Percentiles rank a stretch among this genome's conserved stretches.
Evolutionary conservation across 192 early-diverging fungal genomes (phyloP).

Genomic region (Pilobolus umbonatus): DNA sequence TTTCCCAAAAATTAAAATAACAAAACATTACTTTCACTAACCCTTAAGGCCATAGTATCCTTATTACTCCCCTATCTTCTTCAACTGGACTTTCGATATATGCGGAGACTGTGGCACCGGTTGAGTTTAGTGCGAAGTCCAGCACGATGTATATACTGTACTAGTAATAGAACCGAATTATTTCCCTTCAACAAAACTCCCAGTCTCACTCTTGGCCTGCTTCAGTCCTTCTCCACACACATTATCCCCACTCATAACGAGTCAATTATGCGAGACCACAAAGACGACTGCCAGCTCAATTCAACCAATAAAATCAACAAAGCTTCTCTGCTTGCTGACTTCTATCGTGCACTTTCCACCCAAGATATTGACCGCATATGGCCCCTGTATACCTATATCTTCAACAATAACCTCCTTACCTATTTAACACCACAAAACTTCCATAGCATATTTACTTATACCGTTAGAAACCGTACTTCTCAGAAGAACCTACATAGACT

Average conservation of each 20-base stretch:
- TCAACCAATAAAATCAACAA: not conserved
- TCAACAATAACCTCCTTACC: slow-evolving; percentile 6
- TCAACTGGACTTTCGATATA: too few species aligned
- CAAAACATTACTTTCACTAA: too few species aligned
- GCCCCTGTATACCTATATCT: slow-evolving; percentile 26
- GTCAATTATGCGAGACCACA: too few species aligned
- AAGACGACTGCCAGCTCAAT: too few species aligned
- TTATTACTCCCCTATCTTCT: too few species aligned
- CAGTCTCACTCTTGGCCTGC: not conserved
- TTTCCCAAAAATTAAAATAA: too few species aligned
- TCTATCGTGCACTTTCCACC: slow-evolving; percentile 24
- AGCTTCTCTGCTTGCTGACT: slow-evolving; percentile 8
- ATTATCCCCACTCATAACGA: too few species aligned
- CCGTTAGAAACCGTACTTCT: slow-evolving; percentile 10
- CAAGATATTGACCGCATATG: slow-evolving; percentile 32
- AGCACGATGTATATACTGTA: slow-evolving; percentile 12
- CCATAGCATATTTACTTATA: slow-evolving; percentile 20
- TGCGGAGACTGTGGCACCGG: slow-evolving; percentile 13
- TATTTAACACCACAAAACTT: slow-evolving; percentile 24
- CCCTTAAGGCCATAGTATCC: too few species aligned
- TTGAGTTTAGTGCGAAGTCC: slow-evolving; percentile 6
- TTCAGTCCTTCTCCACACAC: too few species aligned
- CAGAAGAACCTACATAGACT: slow-evolving; percentile 30
- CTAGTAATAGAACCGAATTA: not conserved
- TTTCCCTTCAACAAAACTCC: not conserved